Evolutionary conservation across 768 basidiomycete genomes (phyloP).

Genomic region (Leccinum broughii): DNA sequence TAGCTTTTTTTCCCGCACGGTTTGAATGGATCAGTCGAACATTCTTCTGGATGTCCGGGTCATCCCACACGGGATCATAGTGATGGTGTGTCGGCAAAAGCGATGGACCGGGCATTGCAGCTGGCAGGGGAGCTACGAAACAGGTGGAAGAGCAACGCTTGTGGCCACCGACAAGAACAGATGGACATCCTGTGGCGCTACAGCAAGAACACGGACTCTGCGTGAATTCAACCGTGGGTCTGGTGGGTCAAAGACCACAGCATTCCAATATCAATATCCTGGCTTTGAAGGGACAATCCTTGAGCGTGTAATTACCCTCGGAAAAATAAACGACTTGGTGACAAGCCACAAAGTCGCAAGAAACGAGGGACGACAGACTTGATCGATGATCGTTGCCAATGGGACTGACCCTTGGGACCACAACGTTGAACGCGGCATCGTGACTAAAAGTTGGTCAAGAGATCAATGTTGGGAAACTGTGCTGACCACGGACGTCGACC

Average conservation of each 20-base stretch:
- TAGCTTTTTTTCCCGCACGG: not conserved
- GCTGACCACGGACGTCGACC: not conserved
- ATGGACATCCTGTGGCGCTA: conserved; percentile 4
- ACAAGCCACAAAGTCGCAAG: not conserved
- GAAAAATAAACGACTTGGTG: not conserved
- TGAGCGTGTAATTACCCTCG: not conserved
- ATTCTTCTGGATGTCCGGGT: not conserved
- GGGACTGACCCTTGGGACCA: not conserved
- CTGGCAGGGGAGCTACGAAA: not conserved
- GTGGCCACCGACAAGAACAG: conserved; percentile 10
- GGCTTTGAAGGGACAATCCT: not conserved
- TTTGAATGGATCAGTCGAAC: conserved; percentile 1
- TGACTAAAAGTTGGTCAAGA: not conserved
- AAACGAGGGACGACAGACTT: not conserved
- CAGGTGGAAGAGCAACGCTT: not conserved
- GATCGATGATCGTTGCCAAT: not conserved
- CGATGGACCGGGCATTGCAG: not conserved
- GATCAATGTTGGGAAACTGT: not conserved
- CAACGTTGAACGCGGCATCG: not conserved
- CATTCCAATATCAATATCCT: not conserved
- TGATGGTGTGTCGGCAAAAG: conserved; percentile 1
- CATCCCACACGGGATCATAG: not conserved
- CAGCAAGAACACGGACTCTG: not conserved
- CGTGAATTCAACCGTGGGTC: not conserved
- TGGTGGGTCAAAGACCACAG: not conserved